Percentiles rank a stretch among this genome's conserved stretches.
Evolutionary conservation across 2,329 filamentous ascomycete genomes (phyloP).

Genomic region (Cladophialophora bantiana): DNA sequence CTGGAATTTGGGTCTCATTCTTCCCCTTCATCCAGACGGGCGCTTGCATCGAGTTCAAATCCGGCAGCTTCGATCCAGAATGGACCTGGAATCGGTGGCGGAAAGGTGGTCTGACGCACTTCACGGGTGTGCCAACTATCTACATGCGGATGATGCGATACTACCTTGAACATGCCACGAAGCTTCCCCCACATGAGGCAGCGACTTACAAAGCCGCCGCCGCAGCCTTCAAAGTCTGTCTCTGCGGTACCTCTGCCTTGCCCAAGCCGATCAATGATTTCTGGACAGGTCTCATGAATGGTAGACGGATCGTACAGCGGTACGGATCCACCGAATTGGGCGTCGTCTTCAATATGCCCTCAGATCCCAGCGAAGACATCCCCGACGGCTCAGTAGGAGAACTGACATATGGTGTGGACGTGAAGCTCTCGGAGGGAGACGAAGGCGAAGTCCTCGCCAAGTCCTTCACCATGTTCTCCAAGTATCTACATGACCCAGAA

Average conservation of each 20-base stretch:
- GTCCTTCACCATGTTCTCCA: slow-evolving; percentile 52
- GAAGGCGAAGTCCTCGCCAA: slow-evolving; percentile 57
- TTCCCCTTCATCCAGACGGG: slow-evolving; percentile 49
- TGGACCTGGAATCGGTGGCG: slow-evolving; percentile 52
- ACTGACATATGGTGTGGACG: slow-evolving; percentile 48
- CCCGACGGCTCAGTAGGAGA: slow-evolving; percentile 46
- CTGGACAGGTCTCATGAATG: slow-evolving; percentile 54
- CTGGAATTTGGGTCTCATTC: slow-evolving; percentile 44
- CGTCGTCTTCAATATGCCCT: slow-evolving; percentile 52
- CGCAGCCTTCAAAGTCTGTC: slow-evolving; percentile 37
- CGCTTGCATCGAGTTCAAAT: slow-evolving; percentile 54
- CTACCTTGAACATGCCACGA: slow-evolving; percentile 38
- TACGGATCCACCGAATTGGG: slow-evolving; percentile 57
- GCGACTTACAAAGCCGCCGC: slow-evolving; percentile 54
- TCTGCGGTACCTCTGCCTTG: slow-evolving; percentile 55
- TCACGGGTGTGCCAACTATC: slow-evolving; percentile 54
- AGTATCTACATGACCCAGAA: slow-evolving; percentile 49
- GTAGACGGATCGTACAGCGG: slow-evolving; percentile 52
- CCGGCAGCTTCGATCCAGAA: slow-evolving; percentile 48
- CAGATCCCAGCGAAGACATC: slow-evolving; percentile 42
- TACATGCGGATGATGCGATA: slow-evolving; percentile 53
- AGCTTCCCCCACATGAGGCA: slow-evolving; percentile 35
- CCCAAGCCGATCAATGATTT: slow-evolving; percentile 60
- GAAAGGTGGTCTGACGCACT: slow-evolving; percentile 46
- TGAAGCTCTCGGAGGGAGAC: slow-evolving; percentile 53